phyloP scores from a whole-genome alignment of 192 early-diverging fungal species.

The Podila minutissima region DNA sequence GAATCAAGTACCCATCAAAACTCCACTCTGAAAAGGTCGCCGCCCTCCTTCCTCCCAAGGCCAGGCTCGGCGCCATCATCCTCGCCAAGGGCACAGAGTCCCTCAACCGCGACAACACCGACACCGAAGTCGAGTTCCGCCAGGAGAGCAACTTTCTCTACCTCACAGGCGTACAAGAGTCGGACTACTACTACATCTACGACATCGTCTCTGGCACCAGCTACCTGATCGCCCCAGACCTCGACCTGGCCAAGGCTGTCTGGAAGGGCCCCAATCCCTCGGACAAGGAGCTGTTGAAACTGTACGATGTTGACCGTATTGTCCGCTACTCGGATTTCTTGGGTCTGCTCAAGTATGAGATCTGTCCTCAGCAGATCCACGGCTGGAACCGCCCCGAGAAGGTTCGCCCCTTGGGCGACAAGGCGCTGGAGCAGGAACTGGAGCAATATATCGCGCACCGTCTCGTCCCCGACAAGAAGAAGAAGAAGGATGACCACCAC shows the following conservation, averaged over 20 bases:
- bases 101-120: slow-evolving; percentile 72
- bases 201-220: slow-evolving; percentile 69
- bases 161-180: slow-evolving; percentile 80
- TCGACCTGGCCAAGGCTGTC: slow-evolving; percentile 72
- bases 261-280: slow-evolving; percentile 83
- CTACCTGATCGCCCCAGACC: slow-evolving; percentile 75
- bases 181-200: slow-evolving; percentile 75
- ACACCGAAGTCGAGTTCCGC: slow-evolving; percentile 84
- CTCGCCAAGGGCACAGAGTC: slow-evolving; percentile 66
- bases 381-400: slow-evolving; percentile 53
- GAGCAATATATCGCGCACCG: slow-evolving; percentile 38
- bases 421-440: slow-evolving; percentile 32
- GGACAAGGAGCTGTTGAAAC: slow-evolving; percentile 57
- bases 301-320: slow-evolving; percentile 79
- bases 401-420: slow-evolving; percentile 21
- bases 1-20: slow-evolving; percentile 65
- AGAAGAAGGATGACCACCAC: neutral
- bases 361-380: slow-evolving; percentile 57
- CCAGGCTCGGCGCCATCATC: slow-evolving; percentile 60
- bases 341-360: slow-evolving; percentile 48
- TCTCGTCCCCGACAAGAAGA: slow-evolving; percentile 8
- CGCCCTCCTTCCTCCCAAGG: slow-evolving; percentile 51
- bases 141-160: slow-evolving; percentile 93
- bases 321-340: slow-evolving; percentile 67
- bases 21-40: slow-evolving; percentile 63